A percentile compares a stretch with the other conserved stretches of the same genome.
These are phyloP conservation scores for Lignosus rhinocerotis DNA, from an alignment of 1,284 basidiomycete species.

Conservation along the genomic window DNA sequence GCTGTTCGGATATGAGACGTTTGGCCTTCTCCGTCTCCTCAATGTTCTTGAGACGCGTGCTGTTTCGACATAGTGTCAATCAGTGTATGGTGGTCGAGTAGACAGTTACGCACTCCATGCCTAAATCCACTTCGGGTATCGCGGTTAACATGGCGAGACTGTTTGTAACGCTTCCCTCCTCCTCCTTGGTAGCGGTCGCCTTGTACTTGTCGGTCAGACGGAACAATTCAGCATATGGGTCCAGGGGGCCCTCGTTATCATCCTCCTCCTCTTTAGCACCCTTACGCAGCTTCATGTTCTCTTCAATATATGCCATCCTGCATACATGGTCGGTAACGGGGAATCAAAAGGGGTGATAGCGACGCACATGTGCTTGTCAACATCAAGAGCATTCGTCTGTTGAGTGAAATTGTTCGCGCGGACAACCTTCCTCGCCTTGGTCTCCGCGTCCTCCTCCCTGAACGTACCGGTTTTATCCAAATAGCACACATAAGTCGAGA, in stretches of 20 bases:
- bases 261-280: slow-evolving; percentile 51
- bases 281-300: slow-evolving; percentile 83
- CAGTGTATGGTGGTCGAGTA: not conserved
- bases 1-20: slow-evolving; percentile 75
- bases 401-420: slow-evolving; percentile 93
- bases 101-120: slow-evolving; percentile 85
- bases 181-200: slow-evolving; percentile 54
- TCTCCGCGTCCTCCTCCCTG: slow-evolving; percentile 65
- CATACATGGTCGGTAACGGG: not conserved
- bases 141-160: slow-evolving; percentile 93
- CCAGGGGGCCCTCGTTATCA: slow-evolving; percentile 46
- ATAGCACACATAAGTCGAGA: not conserved
- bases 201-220: slow-evolving; percentile 76
- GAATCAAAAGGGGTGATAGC: not conserved
- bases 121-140: slow-evolving; percentile 95
- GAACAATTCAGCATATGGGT: slow-evolving; percentile 84
- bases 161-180: slow-evolving; percentile 92
- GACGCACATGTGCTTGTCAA: slow-evolving; percentile 95
- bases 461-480: not conserved
- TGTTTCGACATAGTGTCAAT: slow-evolving; percentile 33
- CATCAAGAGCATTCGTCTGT: slow-evolving; percentile 93
- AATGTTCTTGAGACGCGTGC: slow-evolving; percentile 89
- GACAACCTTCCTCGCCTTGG: slow-evolving; percentile 73
- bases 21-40: slow-evolving; percentile 97
- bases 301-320: slow-evolving; percentile 98